Percentiles rank a stretch among this genome's conserved stretches.
Conservation (phyloP, 352 stramenopile species). For the Thalassiosira pacifica region DNA sequence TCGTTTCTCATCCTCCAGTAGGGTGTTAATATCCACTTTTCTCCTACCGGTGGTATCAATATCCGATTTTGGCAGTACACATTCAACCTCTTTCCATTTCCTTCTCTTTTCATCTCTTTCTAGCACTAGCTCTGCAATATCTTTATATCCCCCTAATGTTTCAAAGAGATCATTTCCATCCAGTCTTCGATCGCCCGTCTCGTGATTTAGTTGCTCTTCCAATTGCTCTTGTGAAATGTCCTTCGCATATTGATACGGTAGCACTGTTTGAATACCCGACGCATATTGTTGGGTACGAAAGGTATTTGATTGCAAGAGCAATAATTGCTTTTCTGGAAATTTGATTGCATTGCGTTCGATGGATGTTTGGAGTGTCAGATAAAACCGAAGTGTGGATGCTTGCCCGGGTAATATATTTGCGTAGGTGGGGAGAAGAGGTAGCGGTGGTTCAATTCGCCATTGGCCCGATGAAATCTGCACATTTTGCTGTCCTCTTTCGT, state of each 20-base stretch:
- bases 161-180: constrained; percentile 78
- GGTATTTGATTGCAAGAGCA: constrained; percentile 68
- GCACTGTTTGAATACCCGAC: constrained; percentile 45
- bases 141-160: constrained; percentile 66
- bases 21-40: not conserved
- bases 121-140: constrained; percentile 68
- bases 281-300: constrained; percentile 68
- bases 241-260: constrained; percentile 55
- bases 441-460: constrained; percentile 70
- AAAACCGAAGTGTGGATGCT: constrained; percentile 65
- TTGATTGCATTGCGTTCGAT: constrained; percentile 66
- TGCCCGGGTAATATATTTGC: constrained; percentile 61
- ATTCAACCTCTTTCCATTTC: constrained; percentile 58
- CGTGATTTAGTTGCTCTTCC: constrained; percentile 70
- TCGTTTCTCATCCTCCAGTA: constrained; percentile 40
- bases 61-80: constrained; percentile 39
- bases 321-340: constrained; percentile 58
- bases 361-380: constrained; percentile 59
- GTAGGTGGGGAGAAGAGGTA: constrained; percentile 29
- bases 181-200: constrained; percentile 76
- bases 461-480: constrained; percentile 58
- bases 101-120: constrained; percentile 62
- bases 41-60: not conserved
- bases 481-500: constrained; percentile 59
- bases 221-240: constrained; percentile 62